Evolutionary conservation across 805 yeast species (phyloP), one percentile per base, ranked within the genome.

Genomic region (Wickerhamomyces sydowiorum): DNA sequence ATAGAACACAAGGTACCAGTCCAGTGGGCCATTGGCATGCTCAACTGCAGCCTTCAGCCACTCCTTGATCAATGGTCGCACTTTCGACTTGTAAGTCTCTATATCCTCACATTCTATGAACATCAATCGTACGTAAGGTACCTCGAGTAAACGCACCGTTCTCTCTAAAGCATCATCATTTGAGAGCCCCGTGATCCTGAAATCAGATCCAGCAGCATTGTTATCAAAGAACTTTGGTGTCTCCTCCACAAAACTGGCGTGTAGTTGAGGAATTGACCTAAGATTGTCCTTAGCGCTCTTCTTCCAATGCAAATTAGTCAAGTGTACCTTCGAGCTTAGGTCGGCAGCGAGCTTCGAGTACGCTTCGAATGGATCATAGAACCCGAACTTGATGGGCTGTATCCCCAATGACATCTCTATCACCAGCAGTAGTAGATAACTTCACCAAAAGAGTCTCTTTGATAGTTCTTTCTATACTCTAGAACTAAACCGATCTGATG

Each of bases 41-140:
- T 69, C 51, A 41, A 70, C 54, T 31, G 62, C 49, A 32, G 67
- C 54, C 36, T 72, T 67, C 21, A 86, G 66, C 98, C 99, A 93
- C 50, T 84, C 93, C 37, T 72, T 73, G 19, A 90, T 77, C 49
- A 88, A 66, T 1, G 95, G 96, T 31, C 99, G 73, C 1, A 85
- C 88, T 53, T 82, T 86, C 0, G 83, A 61, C 45, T 95, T 69
- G 60, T 91, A 91, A 1, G 76, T 76, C 14, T 91, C 98, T 17
- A 83, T 59, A 35, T 75, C 76, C 5, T 76, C 79, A 45, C 82
- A 76, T 42, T 73, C 73, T 7, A 91, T 70, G 42, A 90, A 75
- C 67, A 91, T 80, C 18, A 89, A 55, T 48, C 82, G 73, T 36
- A 86, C 65, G 50, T 82, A 79, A 1, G 85, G 78, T 5, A 70